These are phyloP conservation scores for Endotrypanum monterogeii DNA, from an alignment of 208 protist species.

Conservation along the genomic window DNA sequence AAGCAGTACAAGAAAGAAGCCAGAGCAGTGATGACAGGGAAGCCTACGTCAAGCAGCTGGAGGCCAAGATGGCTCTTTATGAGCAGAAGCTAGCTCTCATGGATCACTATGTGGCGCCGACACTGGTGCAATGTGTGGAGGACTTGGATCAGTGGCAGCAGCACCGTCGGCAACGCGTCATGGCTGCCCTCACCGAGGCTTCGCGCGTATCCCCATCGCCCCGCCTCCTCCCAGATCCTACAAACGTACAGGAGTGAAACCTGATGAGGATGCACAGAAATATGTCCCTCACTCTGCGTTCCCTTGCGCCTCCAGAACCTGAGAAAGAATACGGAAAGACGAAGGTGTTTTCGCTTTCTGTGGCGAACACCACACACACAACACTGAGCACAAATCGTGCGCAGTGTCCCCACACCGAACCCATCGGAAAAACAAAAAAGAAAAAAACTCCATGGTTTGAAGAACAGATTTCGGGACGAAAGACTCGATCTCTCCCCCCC, in stretches of 20 bases:
- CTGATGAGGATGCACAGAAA: too few relatives aligned
- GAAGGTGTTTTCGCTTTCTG: not conserved
- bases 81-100: conserved; percentile 41
- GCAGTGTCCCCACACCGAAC: not conserved
- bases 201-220: not conserved
- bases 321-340: not conserved
- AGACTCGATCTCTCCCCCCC: not conserved
- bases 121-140: conserved; percentile 28
- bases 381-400: not conserved
- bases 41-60: conserved; percentile 28
- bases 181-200: not conserved
- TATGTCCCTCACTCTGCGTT: not conserved
- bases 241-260: too few relatives aligned
- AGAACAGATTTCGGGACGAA: not conserved
- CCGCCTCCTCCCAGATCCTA: too few relatives aligned
- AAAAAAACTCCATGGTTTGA: not conserved
- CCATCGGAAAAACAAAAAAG: too few relatives aligned
- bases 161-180: not conserved
- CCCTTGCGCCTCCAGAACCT: not conserved
- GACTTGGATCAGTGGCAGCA: conserved; percentile 28
- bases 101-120: conserved; percentile 39
- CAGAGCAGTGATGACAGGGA: conserved; percentile 20
- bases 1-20: not conserved
- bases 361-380: not conserved
- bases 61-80: conserved; percentile 30